phyloP scores from a whole-genome alignment of 139 green algal species.

The Mesotaenium endlicherianum region DNA sequence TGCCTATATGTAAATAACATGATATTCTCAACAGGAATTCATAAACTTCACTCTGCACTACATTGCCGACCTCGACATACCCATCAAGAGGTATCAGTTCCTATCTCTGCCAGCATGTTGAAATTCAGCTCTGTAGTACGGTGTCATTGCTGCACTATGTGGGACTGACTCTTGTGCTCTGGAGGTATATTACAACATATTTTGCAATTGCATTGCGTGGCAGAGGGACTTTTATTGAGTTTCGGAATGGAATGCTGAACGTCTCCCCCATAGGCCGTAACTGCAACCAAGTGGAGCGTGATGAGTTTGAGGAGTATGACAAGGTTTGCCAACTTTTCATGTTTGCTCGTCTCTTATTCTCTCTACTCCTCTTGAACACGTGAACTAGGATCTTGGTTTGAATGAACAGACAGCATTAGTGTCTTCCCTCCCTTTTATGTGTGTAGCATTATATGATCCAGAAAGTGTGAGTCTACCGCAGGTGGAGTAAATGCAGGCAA shows the following conservation, averaged over 20 bases:
- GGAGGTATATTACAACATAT: too few relatives aligned
- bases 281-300: conserved; percentile 93
- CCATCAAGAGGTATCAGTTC: conserved; percentile 83
- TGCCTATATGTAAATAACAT: too few relatives aligned
- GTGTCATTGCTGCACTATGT: too few relatives aligned
- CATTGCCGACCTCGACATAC: conserved; percentile 95
- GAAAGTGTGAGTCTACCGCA: too few relatives aligned
- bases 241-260: conserved; percentile 98
- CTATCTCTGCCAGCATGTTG: too few relatives aligned
- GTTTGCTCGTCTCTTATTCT: neutral
- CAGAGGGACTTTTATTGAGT: conserved; percentile 97
- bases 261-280: conserved; percentile 95
- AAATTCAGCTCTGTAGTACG: too few relatives aligned
- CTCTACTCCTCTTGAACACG: neutral
- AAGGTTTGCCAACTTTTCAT: conserved; percentile 34
- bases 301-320: conserved; percentile 94
- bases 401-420: too few relatives aligned
- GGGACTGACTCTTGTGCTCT: too few relatives aligned
- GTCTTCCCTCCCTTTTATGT: too few relatives aligned
- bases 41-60: conserved; percentile 94
- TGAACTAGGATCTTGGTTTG: too few relatives aligned
- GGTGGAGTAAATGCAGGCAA: neutral
- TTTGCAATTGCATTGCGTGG: too few relatives aligned
- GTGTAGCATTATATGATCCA: too few relatives aligned
- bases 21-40: conserved; percentile 49